Conservation (phyloP, 768 basidiomycete species). For the Kwoniella dendrophila region DNA sequence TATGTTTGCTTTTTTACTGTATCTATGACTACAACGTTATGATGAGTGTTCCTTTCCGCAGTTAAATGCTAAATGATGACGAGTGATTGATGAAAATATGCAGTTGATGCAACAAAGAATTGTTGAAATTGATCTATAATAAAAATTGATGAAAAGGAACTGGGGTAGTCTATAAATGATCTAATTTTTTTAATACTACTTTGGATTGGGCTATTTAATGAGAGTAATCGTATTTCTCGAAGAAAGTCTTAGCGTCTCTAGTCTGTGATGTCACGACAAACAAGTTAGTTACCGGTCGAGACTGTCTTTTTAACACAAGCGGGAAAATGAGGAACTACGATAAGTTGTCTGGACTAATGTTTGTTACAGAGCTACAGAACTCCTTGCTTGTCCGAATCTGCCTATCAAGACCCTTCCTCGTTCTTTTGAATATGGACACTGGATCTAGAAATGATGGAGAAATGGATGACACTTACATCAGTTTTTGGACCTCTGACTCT, state of each 20-base stretch:
- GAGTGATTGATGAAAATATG: too few relatives aligned
- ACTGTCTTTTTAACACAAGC: too few relatives aligned
- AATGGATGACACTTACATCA: conserved; percentile 41
- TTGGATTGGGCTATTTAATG: conserved; percentile 9
- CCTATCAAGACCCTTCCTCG: neutral
- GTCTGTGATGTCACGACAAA: conserved; percentile 37
- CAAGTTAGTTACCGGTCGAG: conserved; percentile 9
- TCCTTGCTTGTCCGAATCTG: too few relatives aligned
- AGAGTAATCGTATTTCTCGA: conserved; percentile 55
- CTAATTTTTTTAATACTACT: too few relatives aligned
- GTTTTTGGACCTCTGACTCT: conserved; percentile 58
- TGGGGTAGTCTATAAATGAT: too few relatives aligned
- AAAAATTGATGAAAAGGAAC: neutral
- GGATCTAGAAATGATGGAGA: neutral
- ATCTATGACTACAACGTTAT: neutral
- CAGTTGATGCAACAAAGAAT: conserved; percentile 30
- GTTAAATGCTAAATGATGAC: neutral
- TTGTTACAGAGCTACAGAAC: too few relatives aligned
- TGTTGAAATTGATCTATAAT: conserved; percentile 2
- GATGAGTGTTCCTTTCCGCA: neutral
- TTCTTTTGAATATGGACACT: neutral
- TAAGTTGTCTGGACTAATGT: too few relatives aligned
- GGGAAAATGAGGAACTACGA: too few relatives aligned
- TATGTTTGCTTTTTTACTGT: neutral
- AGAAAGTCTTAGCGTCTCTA: conserved; percentile 55